Evolutionary conservation across 2,329 filamentous ascomycete species (phyloP).

Genomic region (Herpotrichia juniperi): DNA sequence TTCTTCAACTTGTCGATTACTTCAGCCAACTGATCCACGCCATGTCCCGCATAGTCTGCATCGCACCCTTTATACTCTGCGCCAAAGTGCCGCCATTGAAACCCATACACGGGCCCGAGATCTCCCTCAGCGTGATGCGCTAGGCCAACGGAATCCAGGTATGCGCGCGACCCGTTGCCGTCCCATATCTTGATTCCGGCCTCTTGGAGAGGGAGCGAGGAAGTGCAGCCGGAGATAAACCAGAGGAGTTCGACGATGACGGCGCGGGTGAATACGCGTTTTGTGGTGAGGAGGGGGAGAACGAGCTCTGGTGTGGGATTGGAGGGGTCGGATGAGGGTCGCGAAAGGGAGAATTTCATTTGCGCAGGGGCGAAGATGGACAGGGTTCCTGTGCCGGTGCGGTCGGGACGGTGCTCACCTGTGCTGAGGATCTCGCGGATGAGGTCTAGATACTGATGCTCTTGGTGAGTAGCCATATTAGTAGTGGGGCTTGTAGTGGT

Average conservation of each 20-base stretch:
- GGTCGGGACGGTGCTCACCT: slow-evolving; percentile 88
- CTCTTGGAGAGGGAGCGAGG: slow-evolving; percentile 74
- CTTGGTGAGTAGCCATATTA: slow-evolving; percentile 67
- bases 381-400: slow-evolving; percentile 91
- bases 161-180: slow-evolving; percentile 90
- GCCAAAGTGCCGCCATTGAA: slow-evolving; percentile 98
- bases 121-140: slow-evolving; percentile 84
- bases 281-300: slow-evolving; percentile 93
- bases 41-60: slow-evolving; percentile 84
- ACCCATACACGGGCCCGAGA: slow-evolving; percentile 94
- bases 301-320: slow-evolving; percentile 60
- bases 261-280: slow-evolving; percentile 91
- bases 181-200: slow-evolving; percentile 97
- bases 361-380: slow-evolving; percentile 87
- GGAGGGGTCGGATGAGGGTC: slow-evolving; percentile 49
- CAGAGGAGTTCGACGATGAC: slow-evolving; percentile 93
- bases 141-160: slow-evolving; percentile 84
- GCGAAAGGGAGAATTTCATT: slow-evolving; percentile 83
- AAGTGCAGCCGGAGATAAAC: slow-evolving; percentile 89
- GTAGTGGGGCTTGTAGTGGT: slow-evolving; percentile 10
- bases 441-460: slow-evolving; percentile 91
- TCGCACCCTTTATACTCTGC: slow-evolving; percentile 74
- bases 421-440: slow-evolving; percentile 81
- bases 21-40: slow-evolving; percentile 90
- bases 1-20: slow-evolving; percentile 85